phyloP scores from a whole-genome alignment of 108 stramenopile species.

The Pinguiococcus pyrenoidosus region DNA sequence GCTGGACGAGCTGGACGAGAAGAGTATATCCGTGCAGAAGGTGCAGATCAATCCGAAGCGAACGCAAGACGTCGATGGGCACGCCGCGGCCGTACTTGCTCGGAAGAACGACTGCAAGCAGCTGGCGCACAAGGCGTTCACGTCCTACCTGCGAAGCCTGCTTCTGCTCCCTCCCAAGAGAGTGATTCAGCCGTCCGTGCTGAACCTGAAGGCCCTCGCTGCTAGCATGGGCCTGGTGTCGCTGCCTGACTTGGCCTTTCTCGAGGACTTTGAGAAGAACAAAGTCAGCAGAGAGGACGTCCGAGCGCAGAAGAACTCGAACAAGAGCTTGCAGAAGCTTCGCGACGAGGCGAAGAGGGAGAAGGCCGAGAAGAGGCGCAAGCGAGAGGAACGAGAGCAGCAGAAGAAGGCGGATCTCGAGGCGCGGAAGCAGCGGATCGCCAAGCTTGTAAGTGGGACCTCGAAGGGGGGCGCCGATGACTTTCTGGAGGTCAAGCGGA shows the following conservation, averaged over 20 bases:
- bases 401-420: not conserved
- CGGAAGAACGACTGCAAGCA: conserved; percentile 48
- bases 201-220: conserved; percentile 69
- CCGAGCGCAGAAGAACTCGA: conserved; percentile 72
- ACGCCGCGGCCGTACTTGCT: conserved; percentile 70
- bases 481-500: conserved; percentile 7
- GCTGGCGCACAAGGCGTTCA: conserved; percentile 77
- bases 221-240: conserved; percentile 68
- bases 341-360: conserved; percentile 83
- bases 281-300: conserved; percentile 51
- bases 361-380: conserved; percentile 56
- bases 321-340: conserved; percentile 66
- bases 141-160: conserved; percentile 70
- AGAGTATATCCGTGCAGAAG: conserved; percentile 67
- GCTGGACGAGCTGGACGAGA: conserved; percentile 26
- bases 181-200: conserved; percentile 49
- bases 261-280: conserved; percentile 24
- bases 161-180: conserved; percentile 70
- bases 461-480: not conserved
- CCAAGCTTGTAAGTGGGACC: conserved; percentile 10
- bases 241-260: conserved; percentile 62
- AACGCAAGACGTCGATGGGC: conserved; percentile 63
- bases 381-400: conserved; percentile 6
- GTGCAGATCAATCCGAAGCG: conserved; percentile 79
- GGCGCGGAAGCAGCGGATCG: conserved; percentile 14